phyloP scores from a whole-genome alignment of 2,329 filamentous ascomycete genomes.

The Rhinocladiella similis region DNA sequence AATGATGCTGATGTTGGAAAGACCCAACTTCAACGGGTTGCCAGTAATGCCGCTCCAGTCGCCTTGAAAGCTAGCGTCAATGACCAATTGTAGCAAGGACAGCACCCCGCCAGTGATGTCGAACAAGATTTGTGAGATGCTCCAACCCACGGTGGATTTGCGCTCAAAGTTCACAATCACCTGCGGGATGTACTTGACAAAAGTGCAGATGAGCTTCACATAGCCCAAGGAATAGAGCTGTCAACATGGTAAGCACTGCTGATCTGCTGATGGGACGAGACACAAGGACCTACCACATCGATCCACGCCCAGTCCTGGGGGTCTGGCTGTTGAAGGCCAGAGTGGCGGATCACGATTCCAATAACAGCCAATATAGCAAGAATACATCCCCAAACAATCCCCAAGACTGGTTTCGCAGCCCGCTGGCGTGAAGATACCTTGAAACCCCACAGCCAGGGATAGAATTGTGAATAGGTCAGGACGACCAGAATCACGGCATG shows the following conservation, averaged over 20 bases:
- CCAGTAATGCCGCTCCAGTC: conserved; percentile 91
- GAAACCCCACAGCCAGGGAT: conserved; percentile 73
- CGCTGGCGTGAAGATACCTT: conserved; percentile 55
- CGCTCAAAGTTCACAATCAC: conserved; percentile 79
- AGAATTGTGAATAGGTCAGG: conserved; percentile 77
- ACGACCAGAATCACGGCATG: conserved; percentile 75
- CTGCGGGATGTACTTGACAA: conserved; percentile 93
- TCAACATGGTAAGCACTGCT: conserved; percentile 39
- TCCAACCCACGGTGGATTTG: conserved; percentile 84
- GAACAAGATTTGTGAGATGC: conserved; percentile 78
- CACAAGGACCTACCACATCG: conserved; percentile 54
- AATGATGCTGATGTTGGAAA: conserved; percentile 80
- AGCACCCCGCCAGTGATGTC: conserved; percentile 80
- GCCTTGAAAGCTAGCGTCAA: conserved; percentile 79
- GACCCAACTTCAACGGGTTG: conserved; percentile 85
- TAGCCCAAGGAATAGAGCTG: conserved; percentile 73
- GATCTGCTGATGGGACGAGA: conserved; percentile 29
- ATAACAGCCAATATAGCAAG: conserved; percentile 40
- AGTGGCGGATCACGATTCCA: conserved; percentile 44
- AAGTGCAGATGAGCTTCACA: conserved; percentile 82
- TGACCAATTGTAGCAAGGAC: conserved; percentile 75
- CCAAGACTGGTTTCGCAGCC: conserved; percentile 63
- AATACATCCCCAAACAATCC: conserved; percentile 69
- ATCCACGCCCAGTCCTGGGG: conserved; percentile 61
- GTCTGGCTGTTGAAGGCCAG: conserved; percentile 46